Conservation (phyloP, 768 basidiomycete species). For the Naganishia vishniacii region DNA sequence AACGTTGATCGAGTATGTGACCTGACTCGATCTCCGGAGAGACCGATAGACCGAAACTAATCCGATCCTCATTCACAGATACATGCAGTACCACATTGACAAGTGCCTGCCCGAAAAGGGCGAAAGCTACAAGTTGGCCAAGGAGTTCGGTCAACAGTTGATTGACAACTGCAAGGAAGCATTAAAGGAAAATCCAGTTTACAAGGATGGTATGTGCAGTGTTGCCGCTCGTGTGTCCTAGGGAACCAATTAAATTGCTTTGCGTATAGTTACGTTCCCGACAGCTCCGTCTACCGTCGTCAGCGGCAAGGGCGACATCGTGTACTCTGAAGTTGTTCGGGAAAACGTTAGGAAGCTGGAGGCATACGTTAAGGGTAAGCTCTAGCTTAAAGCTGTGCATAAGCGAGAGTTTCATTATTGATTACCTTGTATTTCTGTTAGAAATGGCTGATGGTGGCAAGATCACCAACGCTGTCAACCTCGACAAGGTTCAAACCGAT, state of each 20-base stretch:
- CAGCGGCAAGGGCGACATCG: conserved; percentile 85
- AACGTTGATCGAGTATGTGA: conserved; percentile 56
- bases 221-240: not conserved
- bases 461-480: conserved; percentile 77
- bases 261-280: conserved; percentile 88
- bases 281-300: conserved; percentile 95
- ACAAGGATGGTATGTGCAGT: conserved; percentile 76
- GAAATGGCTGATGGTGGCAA: conserved; percentile 94
- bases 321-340: conserved; percentile 89
- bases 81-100: conserved; percentile 95
- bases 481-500: conserved; percentile 96
- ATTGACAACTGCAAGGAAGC: conserved; percentile 88
- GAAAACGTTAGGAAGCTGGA: conserved; percentile 96
- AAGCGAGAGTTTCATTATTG: too few relatives aligned
- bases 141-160: conserved; percentile 92
- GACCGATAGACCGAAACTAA: too few relatives aligned
- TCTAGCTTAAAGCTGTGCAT: not conserved
- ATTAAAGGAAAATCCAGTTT: conserved; percentile 74
- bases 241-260: too few relatives aligned
- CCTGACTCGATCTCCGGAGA: too few relatives aligned
- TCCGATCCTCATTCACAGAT: too few relatives aligned
- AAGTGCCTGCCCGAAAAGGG: conserved; percentile 68
- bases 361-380: conserved; percentile 63
- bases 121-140: conserved; percentile 88
- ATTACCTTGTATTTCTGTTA: conserved; percentile 52